A percentile compares a stretch with the other conserved stretches of the same genome.
Evolutionary conservation across 1,284 basidiomycete species (phyloP).

Genomic region (Volvariella volvacea): DNA sequence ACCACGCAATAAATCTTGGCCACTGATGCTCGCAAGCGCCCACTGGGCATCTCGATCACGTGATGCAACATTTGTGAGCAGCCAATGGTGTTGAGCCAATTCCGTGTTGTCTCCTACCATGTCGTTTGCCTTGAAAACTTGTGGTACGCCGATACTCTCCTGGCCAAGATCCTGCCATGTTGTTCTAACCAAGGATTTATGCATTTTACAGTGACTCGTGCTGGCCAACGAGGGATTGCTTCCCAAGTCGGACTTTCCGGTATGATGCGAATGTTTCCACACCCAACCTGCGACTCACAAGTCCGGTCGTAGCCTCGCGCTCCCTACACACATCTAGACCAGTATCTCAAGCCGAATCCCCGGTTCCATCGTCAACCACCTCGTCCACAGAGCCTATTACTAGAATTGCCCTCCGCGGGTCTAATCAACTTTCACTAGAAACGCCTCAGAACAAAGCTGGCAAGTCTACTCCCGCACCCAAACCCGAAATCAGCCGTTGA

Average conservation of each 20-base stretch:
- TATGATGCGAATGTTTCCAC: conserved; percentile 18
- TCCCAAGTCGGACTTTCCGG: conserved; percentile 40
- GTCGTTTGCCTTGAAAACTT: conserved; percentile 44
- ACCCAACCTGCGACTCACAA: conserved; percentile 4
- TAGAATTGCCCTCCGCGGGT: conserved; percentile 64
- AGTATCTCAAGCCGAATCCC: conserved; percentile 20
- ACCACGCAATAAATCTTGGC: too few species aligned
- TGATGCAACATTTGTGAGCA: neutral
- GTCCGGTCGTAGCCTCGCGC: conserved; percentile 35
- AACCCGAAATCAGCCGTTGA: conserved; percentile 1
- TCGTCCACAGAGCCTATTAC: conserved; percentile 46
- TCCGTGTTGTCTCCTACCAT: conserved; percentile 24
- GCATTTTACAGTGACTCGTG: conserved; percentile 29
- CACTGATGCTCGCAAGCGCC: too few species aligned
- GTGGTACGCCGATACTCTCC: conserved; percentile 27
- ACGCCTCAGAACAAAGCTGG: conserved; percentile 87
- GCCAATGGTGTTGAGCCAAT: conserved; percentile 13
- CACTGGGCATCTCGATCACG: neutral
- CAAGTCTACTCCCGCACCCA: conserved; percentile 29
- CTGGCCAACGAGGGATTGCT: conserved; percentile 38
- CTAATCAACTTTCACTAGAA: conserved; percentile 83
- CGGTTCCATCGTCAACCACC: conserved; percentile 27
- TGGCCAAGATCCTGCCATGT: neutral
- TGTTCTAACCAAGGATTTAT: conserved; percentile 6
- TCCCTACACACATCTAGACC: conserved; percentile 48